phyloP scores from a whole-genome alignment of 345 rosid species.

The Turritis glabra region DNA sequence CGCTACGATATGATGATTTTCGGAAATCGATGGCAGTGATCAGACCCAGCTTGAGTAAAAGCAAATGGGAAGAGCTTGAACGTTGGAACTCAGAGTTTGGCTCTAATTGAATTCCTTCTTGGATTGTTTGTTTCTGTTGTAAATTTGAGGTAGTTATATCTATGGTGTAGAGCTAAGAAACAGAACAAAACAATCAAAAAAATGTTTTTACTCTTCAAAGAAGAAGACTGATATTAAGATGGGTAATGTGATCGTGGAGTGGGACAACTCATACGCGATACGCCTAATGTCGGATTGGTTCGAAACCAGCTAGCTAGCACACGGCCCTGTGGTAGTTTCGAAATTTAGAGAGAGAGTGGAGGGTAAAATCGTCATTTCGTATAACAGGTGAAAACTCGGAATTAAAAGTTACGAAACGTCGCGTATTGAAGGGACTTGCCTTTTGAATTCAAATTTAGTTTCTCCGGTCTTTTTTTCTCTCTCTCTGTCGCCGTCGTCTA shows the following conservation, averaged over 20 bases:
- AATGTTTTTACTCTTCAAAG: not conserved
- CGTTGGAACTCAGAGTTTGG: constrained; percentile 91
- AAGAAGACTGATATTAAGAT: not conserved
- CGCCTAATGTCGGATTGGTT: too few species aligned
- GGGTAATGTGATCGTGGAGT: too few species aligned
- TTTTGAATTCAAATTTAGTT: not conserved
- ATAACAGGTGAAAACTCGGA: too few species aligned
- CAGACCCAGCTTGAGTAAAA: constrained; percentile 85
- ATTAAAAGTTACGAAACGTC: constrained; percentile 2
- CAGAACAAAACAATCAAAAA: not conserved
- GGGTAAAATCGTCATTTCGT: constrained; percentile 1
- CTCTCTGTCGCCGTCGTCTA: constrained; percentile 2
- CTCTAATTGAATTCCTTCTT: constrained; percentile 47
- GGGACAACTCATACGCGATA: too few species aligned
- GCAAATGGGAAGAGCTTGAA: constrained; percentile 94
- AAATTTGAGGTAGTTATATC: constrained; percentile 1
- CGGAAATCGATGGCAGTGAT: constrained; percentile 78
- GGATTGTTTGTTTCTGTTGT: constrained; percentile 12
- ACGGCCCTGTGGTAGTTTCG: too few species aligned
- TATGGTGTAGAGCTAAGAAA: constrained; percentile 1
- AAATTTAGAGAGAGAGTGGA: not conserved
- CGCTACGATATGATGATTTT: constrained; percentile 76
- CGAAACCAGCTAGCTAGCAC: too few species aligned
- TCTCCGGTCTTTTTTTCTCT: not conserved
- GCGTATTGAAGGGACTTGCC: not conserved